These are phyloP conservation scores for Sporothrix euskadiensis DNA, from an alignment of 2,329 filamentous ascomycete species.

Conservation along the genomic window DNA sequence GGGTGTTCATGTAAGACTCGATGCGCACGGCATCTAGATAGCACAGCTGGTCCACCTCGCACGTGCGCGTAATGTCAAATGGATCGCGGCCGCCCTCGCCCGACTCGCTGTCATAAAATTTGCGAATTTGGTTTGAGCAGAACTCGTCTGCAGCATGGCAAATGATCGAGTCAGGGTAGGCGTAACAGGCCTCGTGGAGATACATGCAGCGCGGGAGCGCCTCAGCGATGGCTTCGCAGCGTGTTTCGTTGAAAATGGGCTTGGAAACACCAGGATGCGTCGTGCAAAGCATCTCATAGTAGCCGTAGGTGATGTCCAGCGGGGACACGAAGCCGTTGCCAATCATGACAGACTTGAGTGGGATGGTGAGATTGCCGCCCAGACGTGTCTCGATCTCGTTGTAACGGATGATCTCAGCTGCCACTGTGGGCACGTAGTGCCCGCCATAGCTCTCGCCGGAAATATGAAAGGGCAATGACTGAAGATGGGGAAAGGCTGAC, in stretches of 20 bases:
- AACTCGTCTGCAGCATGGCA: not conserved
- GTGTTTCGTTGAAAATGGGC: not conserved
- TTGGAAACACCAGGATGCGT: not conserved
- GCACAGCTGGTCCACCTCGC: not conserved
- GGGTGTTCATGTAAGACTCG: not conserved
- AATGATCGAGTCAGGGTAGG: not conserved
- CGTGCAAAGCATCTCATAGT: not conserved
- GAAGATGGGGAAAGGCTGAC: not conserved
- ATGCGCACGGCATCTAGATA: not conserved
- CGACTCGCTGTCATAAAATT: not conserved
- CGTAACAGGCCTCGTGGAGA: not conserved
- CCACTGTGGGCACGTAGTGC: not conserved
- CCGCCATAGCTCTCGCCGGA: not conserved
- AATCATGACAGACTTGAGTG: not conserved
- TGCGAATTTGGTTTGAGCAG: not conserved
- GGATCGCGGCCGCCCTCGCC: not conserved
- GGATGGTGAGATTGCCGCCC: not conserved
- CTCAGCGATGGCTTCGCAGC: not conserved
- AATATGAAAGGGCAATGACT: not conserved
- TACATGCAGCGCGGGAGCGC: not conserved
- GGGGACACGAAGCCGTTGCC: not conserved
- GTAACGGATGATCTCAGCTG: not conserved
- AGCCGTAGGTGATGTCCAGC: not conserved
- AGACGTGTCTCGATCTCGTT: not conserved
- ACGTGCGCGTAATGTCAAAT: not conserved